Percentiles rank a stretch among this genome's conserved stretches.
Evolutionary conservation across 2,329 filamentous ascomycete species (phyloP).

Genomic region (Didymella sp.): DNA sequence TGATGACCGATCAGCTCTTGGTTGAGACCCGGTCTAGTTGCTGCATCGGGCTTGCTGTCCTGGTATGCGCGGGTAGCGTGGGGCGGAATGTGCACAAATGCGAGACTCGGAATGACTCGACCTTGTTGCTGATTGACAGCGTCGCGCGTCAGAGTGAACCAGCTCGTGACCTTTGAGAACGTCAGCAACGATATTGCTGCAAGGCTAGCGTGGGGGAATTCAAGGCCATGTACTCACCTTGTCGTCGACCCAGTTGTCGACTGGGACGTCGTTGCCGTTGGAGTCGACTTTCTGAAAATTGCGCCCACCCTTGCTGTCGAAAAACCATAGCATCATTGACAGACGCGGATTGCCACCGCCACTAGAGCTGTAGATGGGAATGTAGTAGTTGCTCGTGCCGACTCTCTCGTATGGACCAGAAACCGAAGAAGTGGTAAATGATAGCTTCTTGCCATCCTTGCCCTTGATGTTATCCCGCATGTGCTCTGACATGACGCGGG

Average conservation of each 20-base stretch:
- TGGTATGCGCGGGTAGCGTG: conserved; percentile 44
- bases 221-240: conserved; percentile 21
- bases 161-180: conserved; percentile 31
- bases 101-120: conserved; percentile 57
- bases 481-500: conserved; percentile 31
- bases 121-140: conserved; percentile 37
- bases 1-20: conserved; percentile 35
- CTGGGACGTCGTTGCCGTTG: conserved; percentile 20
- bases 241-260: conserved; percentile 31
- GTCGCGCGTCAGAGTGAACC: conserved; percentile 33
- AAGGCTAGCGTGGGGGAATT: not conserved
- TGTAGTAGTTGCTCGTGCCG: conserved; percentile 60
- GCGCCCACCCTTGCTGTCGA: conserved; percentile 59
- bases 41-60: conserved; percentile 55
- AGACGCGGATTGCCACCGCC: conserved; percentile 40
- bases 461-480: conserved; percentile 55
- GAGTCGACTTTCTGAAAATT: conserved; percentile 23
- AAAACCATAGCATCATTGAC: conserved; percentile 72
- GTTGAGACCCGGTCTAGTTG: conserved; percentile 53
- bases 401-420: conserved; percentile 43
- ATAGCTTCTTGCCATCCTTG: conserved; percentile 53
- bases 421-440: conserved; percentile 55
- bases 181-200: not conserved
- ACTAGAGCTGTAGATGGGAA: conserved; percentile 56
- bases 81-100: conserved; percentile 62